Base-by-base conservation (phyloP, 306 rosid genomes). In the Quercus agrifolia region DNA sequence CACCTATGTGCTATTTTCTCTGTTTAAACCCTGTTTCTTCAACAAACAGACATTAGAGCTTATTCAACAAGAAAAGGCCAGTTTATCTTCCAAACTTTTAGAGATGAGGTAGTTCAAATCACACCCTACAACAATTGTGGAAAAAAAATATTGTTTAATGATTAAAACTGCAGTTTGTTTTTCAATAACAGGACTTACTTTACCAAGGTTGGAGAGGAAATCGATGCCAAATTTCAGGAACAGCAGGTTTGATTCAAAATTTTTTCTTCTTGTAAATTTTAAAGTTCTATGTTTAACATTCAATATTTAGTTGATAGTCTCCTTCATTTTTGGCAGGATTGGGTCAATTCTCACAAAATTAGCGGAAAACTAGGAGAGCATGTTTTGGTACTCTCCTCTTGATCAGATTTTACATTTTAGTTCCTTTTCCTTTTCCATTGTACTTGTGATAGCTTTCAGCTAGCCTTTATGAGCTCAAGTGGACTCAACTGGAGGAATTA, bases 71-170 rank as follows among this genome's bases (percentile, higher is more conserved):
- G 98, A 94, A 84, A 88, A 74, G 81, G 77, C 76, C 73, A 79
- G 85, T 70, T 85, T 94, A 57, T 86, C 91, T 73, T 77, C 87
- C 82, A 90, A 87, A 87, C 87, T 82, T 62, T 79, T 44, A 54
- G 91, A 91, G 82, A 94, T 84, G 83, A 90, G 97, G 99, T 94
- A 84, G 83, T 13, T 85, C 74, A 57, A 63, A 78, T n/a, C 27
- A 2, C 74, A 77, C 61, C 33, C 56, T 67, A 20, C 70, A 19
- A 31, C 83, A 71, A 76, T 76, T 75, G 23, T 20, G 67, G 23
- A 76, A 51, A 75, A 66, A 55, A 57, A 31, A 30, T 55, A 71
- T 69, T 56, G 3, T 4, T 31, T 46, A 17, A 31, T 70, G 70
- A 27, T 64, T 64, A 52, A 56, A 67, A 85, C 85, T 77, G 72